Evolutionary conservation across 164 flowering plant genomes (phyloP).

Genomic region (Vitis rupestris): DNA sequence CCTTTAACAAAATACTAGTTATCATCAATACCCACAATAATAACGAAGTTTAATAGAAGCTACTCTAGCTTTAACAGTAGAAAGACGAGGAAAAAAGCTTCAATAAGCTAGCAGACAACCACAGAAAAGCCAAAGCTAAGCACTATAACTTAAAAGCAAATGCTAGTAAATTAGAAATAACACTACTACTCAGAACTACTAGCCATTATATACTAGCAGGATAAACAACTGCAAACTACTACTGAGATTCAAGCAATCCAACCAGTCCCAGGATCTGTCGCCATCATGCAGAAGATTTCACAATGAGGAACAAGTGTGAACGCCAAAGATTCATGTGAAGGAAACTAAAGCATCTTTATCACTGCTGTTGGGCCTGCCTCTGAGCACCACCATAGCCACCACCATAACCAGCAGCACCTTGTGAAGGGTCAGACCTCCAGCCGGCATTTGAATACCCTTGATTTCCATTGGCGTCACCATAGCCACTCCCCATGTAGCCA

Average conservation of each 20-base stretch:
- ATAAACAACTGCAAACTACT: constrained; percentile 5
- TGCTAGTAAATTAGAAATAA: constrained; percentile 1
- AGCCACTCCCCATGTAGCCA: constrained; percentile 10
- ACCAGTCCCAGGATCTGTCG: neutral
- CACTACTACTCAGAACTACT: constrained; percentile 8
- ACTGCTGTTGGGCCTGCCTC: constrained; percentile 1
- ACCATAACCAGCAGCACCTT: neutral
- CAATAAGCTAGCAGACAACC: neutral
- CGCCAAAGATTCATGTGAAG: neutral
- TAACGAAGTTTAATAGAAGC: neutral
- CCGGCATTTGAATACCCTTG: neutral
- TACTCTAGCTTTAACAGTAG: neutral
- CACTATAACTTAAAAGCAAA: constrained; percentile 6
- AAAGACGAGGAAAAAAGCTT: constrained; percentile 1
- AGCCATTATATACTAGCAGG: constrained; percentile 7
- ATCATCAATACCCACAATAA: constrained; percentile 5
- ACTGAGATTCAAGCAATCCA: constrained; percentile 12
- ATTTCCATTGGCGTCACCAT: constrained; percentile 3
- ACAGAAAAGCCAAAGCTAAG: constrained; percentile 3
- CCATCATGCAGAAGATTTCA: neutral
- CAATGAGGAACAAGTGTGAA: neutral
- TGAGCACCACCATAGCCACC: constrained; percentile 7
- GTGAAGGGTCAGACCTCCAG: constrained; percentile 6
- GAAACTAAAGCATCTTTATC: neutral
- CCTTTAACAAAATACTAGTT: neutral